Evolutionary conservation across 345 rosid genomes (phyloP), one percentile per base, ranked within the genome.

Genomic region (Psidium friedrichsthalianum): DNA sequence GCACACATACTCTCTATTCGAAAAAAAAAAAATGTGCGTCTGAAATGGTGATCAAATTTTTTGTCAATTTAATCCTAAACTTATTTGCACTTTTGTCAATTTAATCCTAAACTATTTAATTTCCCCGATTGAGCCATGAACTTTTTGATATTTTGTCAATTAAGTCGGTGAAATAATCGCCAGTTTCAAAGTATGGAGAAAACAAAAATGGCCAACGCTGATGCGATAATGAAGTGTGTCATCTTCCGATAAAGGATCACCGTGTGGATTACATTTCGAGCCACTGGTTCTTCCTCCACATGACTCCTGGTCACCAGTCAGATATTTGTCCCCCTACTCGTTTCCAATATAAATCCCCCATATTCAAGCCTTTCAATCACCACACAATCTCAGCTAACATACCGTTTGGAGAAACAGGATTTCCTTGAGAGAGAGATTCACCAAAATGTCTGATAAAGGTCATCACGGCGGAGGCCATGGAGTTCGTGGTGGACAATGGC

Each of bases 401-500:
- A 5, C 59, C 14, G n/a, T 32, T 82, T 6, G 57, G 57, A 47
- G 47, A 11, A 11, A 10, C 47, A 18, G 36, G 13, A 6, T 64
- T 64, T 64, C 42, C 84, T 82, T 18, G 20, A 40, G 55, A 82
- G 57, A 52, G 11, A 36, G 80, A 51, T 11, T 8, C 47, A 69
- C 25, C 47, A 53, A 53, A 29, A 84, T 84, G 85, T 10, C 85
- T 36, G 88, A 80, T 29, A 83, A 74, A 44, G 87, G 85, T 15
- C 44, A 42, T 36, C 36, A 36, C 36, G 36, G 84, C 2, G 47
- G 84, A 22, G 6, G 58, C 83, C 83, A 22, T 15, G 2, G 36
- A 0, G 58, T 58, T 1, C 80, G 3, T 5, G 84, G 51, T 3
- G 81, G 59, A 2, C 40, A 57, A 57, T 2, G 78, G 82, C 15